A percentile compares a stretch with the other conserved stretches of the same genome.
These are phyloP conservation scores for Euphorbia corollata DNA, from an alignment of 441 rosid genomes.

Conservation along the genomic window DNA sequence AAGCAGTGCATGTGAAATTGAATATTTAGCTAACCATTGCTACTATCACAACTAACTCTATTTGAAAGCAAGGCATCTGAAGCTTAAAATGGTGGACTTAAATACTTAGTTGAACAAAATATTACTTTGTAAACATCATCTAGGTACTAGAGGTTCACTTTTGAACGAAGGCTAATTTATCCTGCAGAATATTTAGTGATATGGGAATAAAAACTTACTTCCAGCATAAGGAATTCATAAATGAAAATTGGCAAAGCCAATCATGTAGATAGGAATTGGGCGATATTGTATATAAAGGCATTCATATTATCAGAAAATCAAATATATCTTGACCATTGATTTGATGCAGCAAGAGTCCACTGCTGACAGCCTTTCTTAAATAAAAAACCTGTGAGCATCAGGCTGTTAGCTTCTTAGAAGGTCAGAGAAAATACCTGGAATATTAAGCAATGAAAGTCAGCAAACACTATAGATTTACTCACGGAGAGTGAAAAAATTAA, in stretches of 20 bases:
- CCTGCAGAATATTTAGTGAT: not conserved
- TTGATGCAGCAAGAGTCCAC: slow-evolving; percentile 29
- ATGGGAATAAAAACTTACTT: slow-evolving; percentile 5
- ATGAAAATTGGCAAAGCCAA: slow-evolving; percentile 17
- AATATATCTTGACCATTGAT: slow-evolving; percentile 25
- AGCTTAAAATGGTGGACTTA: no score
- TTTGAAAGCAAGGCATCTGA: no score
- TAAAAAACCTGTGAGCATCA: slow-evolving; percentile 63
- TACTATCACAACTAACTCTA: no score
- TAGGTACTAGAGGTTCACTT: not conserved
- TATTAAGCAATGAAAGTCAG: slow-evolving; percentile 61
- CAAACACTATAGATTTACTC: not conserved
- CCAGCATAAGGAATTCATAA: slow-evolving; percentile 4
- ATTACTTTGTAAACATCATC: not conserved
- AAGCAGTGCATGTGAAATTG: no score
- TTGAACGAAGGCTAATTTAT: not conserved
- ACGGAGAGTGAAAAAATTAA: not conserved
- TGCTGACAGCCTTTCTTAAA: slow-evolving; percentile 34
- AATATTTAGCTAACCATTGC: no score
- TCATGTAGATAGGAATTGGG: slow-evolving; percentile 4
- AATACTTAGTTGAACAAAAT: no score
- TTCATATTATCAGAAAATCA: slow-evolving; percentile 20
- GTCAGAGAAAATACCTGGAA: slow-evolving; percentile 99
- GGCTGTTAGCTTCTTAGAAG: slow-evolving; percentile 46
- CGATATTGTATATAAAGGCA: slow-evolving; percentile 1